phyloP scores from a whole-genome alignment of 129 eudicot genomes.

The Erigeron canadensis region DNA sequence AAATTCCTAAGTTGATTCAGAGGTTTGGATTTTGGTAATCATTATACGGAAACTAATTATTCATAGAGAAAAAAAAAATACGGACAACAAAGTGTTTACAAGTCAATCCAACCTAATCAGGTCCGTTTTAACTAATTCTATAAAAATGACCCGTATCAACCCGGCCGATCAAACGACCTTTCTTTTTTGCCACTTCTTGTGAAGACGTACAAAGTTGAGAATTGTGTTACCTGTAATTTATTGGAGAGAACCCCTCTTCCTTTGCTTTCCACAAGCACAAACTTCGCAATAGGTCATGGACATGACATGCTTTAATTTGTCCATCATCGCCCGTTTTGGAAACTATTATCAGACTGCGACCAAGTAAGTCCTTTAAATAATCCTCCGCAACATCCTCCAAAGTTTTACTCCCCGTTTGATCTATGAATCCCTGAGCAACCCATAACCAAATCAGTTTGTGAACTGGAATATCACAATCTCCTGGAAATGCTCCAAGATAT shows the following conservation, averaged over 20 bases:
- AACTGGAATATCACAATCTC: constrained; percentile 27
- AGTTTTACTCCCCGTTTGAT: constrained; percentile 4
- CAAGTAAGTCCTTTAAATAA: constrained; percentile 35
- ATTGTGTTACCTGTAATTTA: constrained; percentile 18
- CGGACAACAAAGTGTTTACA: background rate
- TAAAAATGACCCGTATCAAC: no score
- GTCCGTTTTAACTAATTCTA: no score
- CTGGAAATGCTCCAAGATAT: constrained; percentile 36
- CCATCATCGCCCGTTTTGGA: constrained; percentile 24
- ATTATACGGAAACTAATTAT: no score
- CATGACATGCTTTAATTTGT: constrained; percentile 37
- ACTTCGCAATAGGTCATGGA: constrained; percentile 38
- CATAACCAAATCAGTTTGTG: constrained; percentile 37
- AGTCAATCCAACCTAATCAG: no score
- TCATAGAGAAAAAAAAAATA: background rate
- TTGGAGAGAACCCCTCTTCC: constrained; percentile 28
- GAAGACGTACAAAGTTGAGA: background rate
- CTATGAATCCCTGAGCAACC: constrained; percentile 46
- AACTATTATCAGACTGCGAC: constrained; percentile 36
- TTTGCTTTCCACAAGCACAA: constrained; percentile 34
- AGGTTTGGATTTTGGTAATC: no score
- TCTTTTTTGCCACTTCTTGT: background rate
- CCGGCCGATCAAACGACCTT: no score
- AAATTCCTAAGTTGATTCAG: no score
- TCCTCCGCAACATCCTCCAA: constrained; percentile 38